Conservation (phyloP, 768 basidiomycete genomes). For the Suillus plorans region DNA sequence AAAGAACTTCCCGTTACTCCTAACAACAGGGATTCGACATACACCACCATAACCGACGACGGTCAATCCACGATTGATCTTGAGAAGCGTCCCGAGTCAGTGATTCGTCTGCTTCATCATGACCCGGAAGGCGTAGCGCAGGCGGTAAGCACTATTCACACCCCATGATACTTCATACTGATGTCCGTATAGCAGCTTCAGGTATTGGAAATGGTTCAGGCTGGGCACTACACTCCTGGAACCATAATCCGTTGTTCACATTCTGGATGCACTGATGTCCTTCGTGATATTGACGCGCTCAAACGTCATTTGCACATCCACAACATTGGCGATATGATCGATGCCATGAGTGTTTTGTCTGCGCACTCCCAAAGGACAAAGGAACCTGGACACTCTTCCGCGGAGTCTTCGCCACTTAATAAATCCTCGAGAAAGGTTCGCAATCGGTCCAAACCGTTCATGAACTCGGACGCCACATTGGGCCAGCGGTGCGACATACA, state of each 20-base stretch:
- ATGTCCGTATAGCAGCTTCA: constrained; percentile 19
- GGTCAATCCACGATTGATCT: constrained; percentile 25
- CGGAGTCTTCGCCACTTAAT: background rate
- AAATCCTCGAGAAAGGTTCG: constrained; percentile 10
- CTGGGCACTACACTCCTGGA: constrained; percentile 27
- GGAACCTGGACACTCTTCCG: background rate
- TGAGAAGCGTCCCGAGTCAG: constrained; percentile 33
- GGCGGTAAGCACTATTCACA: constrained; percentile 35
- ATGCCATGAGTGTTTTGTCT: background rate
- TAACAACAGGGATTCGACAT: constrained; percentile 27
- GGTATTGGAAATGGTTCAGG: constrained; percentile 26
- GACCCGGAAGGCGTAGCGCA: constrained; percentile 36
- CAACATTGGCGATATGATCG: constrained; percentile 42
- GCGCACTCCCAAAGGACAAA: background rate
- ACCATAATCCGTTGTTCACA: constrained; percentile 44
- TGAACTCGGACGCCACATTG: background rate
- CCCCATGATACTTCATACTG: constrained; percentile 7
- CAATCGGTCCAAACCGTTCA: constrained; percentile 18
- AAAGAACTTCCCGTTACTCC: constrained; percentile 20
- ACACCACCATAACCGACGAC: constrained; percentile 15
- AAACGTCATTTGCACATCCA: constrained; percentile 58
- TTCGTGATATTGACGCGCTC: constrained; percentile 43
- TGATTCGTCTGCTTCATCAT: constrained; percentile 35
- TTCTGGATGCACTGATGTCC: constrained; percentile 43
- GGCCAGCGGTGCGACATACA: no score